Evolutionary conservation across 805 yeast genomes (phyloP), one percentile per base, ranked within the genome.

Genomic region (Saccharomycopsis sp.): DNA sequence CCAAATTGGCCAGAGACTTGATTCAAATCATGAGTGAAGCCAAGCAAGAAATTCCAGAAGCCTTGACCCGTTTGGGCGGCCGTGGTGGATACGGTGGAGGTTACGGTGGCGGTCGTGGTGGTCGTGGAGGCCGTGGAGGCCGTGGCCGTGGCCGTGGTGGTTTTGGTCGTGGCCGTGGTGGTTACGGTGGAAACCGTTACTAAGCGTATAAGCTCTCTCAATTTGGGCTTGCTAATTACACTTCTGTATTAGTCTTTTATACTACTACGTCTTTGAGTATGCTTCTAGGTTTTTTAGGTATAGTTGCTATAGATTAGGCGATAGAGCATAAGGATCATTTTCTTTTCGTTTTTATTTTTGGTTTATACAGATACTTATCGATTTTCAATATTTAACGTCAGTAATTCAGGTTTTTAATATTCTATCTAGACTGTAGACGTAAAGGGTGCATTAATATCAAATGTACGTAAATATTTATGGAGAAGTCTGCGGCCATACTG

Each of bases 1-100:
- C 89, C 66, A 83, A 87, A 76, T 82, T 91, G 74, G 97, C 98
- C 66, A 87, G 89, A 67, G 94, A 90, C 68, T 81, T 94, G 70
- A 82, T 92, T 68, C 85, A 87, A 68, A 91, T 94, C 68, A 80
- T 94, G 80, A 83, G 85, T 73, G 99, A 94, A 80, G 99, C 99
- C 64, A 87, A 92, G 71, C 99, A 94, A 76, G 80, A 81, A 61
- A 76, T 94, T 66, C 95, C 96, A 64, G 86, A 85, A 56, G 89
- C 83, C 70, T 80, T 94, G 68, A 79, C 79, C 70, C 84, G 82
- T 70, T 84, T 83, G 76, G 89, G 87, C 66, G 84, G 85, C 70
- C 88, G 89, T 62, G 79, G 84, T 58, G 85, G 87, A 65, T 83
- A 89, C 64, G 84, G 86, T 64, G 73, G 77, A 65, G 78, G 82